A percentile compares a stretch with the other conserved stretches of the same genome.
phyloP scores from a whole-genome alignment of 2,329 filamentous ascomycete genomes.

The Trichoderma brevicompactum region DNA sequence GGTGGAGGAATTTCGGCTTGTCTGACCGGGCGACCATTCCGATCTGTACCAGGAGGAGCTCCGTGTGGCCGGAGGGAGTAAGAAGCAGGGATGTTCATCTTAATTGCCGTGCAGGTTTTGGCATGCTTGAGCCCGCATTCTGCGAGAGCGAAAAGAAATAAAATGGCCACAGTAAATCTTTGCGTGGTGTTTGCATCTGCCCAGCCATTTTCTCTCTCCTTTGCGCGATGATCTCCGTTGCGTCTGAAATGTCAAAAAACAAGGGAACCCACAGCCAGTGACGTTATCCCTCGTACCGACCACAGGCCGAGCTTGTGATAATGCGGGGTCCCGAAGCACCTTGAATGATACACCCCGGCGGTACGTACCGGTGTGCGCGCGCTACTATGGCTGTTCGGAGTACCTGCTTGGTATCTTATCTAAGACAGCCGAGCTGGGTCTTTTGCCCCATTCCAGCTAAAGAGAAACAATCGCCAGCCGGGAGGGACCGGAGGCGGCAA shows the following conservation, averaged over 20 bases:
- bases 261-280: constrained; percentile 29
- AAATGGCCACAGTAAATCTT: too few relatives aligned
- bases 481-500: constrained; percentile 19
- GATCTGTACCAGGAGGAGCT: constrained; percentile 23
- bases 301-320: constrained; percentile 61
- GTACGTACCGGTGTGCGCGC: background rate
- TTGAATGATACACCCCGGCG: background rate
- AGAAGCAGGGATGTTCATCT: background rate
- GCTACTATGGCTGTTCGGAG: too few relatives aligned
- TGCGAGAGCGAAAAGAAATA: too few relatives aligned
- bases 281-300: constrained; percentile 50
- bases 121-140: too few relatives aligned
- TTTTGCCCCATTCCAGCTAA: too few relatives aligned
- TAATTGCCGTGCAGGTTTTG: too few relatives aligned
- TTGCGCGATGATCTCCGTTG: too few relatives aligned
- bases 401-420: background rate
- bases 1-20: constrained; percentile 28
- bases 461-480: background rate
- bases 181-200: too few relatives aligned
- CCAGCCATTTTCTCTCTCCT: too few relatives aligned
- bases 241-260: background rate
- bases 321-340: constrained; percentile 49
- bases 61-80: constrained; percentile 25
- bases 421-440: background rate
- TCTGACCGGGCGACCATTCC: constrained; percentile 18